phyloP scores from a whole-genome alignment of 352 stramenopile species.

The Globisporangium cederbergense region DNA sequence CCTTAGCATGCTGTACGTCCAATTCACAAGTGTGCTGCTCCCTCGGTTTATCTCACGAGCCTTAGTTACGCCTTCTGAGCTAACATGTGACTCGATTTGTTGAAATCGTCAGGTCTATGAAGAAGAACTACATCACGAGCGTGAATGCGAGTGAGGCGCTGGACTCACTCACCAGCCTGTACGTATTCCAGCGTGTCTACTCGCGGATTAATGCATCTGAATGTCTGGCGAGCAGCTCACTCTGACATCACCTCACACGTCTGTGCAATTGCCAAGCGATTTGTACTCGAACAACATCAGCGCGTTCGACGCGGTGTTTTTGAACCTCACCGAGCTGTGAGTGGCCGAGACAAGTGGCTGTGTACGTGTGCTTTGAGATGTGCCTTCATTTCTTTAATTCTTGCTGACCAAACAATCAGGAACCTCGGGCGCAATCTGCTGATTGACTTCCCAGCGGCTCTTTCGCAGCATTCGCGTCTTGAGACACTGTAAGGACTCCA shows the following conservation, averaged over 20 bases:
- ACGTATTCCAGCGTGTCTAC: not conserved
- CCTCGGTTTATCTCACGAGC: not conserved
- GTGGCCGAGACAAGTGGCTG: not conserved
- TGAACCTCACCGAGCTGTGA: slow-evolving; percentile 1
- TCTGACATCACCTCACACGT: not conserved
- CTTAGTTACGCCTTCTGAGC: not conserved
- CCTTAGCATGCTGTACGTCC: not conserved
- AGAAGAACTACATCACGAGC: not conserved
- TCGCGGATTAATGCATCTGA: not conserved
- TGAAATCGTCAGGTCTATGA: not conserved
- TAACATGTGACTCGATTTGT: not conserved
- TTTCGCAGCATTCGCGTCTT: not conserved
- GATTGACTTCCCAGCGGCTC: not conserved
- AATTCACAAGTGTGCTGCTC: not conserved
- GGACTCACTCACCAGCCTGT: not conserved
- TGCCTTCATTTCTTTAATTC: not conserved
- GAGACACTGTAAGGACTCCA: not conserved
- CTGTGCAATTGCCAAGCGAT: not conserved
- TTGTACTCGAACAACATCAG: slow-evolving; percentile 12
- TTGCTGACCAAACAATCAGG: not conserved
- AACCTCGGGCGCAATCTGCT: not conserved
- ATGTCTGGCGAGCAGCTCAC: not conserved
- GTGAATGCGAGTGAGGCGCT: not conserved
- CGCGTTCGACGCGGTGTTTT: slow-evolving; percentile 7
- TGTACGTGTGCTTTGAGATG: not conserved